These are phyloP conservation scores for Calonectria crousiana DNA, from an alignment of 2,329 filamentous ascomycete species.

Conservation along the genomic window DNA sequence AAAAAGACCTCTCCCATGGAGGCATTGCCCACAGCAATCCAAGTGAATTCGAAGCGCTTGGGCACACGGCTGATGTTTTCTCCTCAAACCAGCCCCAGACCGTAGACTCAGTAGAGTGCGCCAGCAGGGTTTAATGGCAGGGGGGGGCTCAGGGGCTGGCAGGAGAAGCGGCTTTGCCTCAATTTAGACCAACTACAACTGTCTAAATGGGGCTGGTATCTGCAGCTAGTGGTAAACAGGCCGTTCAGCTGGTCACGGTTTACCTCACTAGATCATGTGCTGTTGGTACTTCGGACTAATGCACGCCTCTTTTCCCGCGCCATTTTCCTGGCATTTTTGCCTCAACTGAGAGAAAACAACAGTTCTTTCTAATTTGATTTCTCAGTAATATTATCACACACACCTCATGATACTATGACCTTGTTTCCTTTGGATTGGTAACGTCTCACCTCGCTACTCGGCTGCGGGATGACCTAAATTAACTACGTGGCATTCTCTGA, in stretches of 20 bases:
- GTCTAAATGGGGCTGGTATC: neutral
- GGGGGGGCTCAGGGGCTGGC: neutral
- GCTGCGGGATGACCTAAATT: neutral
- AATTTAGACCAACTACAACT: neutral
- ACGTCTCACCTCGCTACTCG: neutral
- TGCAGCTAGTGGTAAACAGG: neutral
- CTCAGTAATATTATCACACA: neutral
- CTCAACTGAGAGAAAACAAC: neutral
- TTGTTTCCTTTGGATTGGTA: neutral
- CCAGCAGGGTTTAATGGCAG: neutral
- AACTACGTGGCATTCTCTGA: neutral
- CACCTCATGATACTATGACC: neutral
- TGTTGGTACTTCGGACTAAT: neutral
- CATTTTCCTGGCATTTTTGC: neutral
- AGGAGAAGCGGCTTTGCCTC: neutral
- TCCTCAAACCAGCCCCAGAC: neutral
- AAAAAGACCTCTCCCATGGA: neutral
- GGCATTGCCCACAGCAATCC: neutral
- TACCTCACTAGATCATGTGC: neutral
- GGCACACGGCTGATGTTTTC: neutral
- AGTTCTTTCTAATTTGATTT: neutral
- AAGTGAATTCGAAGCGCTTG: neutral
- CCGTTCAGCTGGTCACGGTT: neutral
- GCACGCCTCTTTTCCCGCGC: neutral
- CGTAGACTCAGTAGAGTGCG: neutral